A percentile compares a stretch with the other conserved stretches of the same genome.
Conservation (phyloP, 768 basidiomycete genomes). For the Pisolithus tinctorius region DNA sequence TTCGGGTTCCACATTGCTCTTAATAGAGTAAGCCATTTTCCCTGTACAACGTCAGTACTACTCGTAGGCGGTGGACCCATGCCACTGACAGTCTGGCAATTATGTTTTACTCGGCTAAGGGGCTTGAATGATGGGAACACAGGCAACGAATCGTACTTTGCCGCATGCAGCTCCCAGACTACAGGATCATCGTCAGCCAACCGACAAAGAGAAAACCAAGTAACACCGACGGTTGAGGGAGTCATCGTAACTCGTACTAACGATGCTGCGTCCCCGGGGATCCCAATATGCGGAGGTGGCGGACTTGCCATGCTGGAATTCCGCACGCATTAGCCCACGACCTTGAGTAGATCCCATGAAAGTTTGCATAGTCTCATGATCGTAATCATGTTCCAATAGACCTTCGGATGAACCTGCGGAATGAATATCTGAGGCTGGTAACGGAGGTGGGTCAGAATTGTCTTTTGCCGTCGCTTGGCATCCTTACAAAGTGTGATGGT, state of each 20-base stretch:
- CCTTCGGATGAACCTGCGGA: conserved; percentile 3
- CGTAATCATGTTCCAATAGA: conserved; percentile 22
- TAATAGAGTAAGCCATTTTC: conserved; percentile 74
- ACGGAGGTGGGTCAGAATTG: conserved; percentile 23
- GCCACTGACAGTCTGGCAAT: conserved; percentile 68
- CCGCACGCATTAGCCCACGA: conserved; percentile 49
- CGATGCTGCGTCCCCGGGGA: conserved; percentile 66
- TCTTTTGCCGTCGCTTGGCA: not conserved
- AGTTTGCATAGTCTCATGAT: conserved; percentile 39
- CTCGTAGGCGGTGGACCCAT: not conserved
- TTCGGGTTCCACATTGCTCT: conserved; percentile 76
- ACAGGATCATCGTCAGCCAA: conserved; percentile 6
- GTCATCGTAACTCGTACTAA: conserved; percentile 85
- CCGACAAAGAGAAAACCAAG: not conserved
- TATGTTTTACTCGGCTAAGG: conserved; percentile 56
- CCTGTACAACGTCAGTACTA: conserved; percentile 35
- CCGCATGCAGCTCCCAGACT: conserved; percentile 75
- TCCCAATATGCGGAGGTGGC: conserved; percentile 87
- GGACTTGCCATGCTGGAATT: conserved; percentile 67
- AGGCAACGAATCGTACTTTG: conserved; percentile 37
- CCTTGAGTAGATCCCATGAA: conserved; percentile 49
- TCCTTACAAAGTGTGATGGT: conserved; percentile 28
- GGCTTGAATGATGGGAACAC: conserved; percentile 61
- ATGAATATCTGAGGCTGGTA: conserved; percentile 1
- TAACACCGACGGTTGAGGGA: conserved; percentile 53